phyloP scores from a whole-genome alignment of 371 early-diverging fungal species.

The Mortierella sp. region DNA sequence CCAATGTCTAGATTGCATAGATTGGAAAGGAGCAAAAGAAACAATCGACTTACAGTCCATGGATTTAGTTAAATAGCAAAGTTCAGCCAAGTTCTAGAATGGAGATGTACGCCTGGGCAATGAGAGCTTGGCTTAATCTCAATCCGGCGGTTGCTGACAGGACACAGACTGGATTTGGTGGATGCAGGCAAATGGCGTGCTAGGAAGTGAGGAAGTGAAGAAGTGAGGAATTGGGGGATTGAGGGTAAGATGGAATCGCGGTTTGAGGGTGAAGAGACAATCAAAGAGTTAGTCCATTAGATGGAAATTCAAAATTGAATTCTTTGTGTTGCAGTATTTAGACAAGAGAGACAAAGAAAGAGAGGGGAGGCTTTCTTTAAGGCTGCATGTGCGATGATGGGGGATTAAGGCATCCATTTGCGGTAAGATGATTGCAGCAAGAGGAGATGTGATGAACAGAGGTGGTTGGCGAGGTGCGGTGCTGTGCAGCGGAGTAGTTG shows the following conservation, averaged over 20 bases:
- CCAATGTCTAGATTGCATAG: neutral
- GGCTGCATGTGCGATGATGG: too few relatives aligned
- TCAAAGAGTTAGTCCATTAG: slow-evolving; percentile 6
- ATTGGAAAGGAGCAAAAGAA: too few relatives aligned
- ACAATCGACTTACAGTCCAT: slow-evolving; percentile 8
- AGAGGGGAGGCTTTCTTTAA: neutral
- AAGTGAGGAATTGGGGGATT: neutral
- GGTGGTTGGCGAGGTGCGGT: too few relatives aligned
- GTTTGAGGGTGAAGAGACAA: neutral
- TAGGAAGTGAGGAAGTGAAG: neutral
- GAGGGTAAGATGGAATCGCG: neutral
- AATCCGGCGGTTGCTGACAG: neutral
- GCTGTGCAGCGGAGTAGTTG: too few relatives aligned
- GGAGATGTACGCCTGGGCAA: neutral
- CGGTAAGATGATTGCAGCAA: neutral
- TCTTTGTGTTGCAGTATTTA: neutral
- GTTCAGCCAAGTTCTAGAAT: neutral
- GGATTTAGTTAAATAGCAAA: neutral
- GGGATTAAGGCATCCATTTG: too few relatives aligned
- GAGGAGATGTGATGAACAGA: too few relatives aligned
- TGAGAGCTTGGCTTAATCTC: slow-evolving; percentile 2
- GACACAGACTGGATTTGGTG: neutral
- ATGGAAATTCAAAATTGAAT: neutral
- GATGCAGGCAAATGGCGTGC: neutral
- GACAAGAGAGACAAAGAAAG: neutral